Evolutionary conservation across 2,329 filamentous ascomycete species (phyloP).

Genomic region (Coniochaeta sp.): DNA sequence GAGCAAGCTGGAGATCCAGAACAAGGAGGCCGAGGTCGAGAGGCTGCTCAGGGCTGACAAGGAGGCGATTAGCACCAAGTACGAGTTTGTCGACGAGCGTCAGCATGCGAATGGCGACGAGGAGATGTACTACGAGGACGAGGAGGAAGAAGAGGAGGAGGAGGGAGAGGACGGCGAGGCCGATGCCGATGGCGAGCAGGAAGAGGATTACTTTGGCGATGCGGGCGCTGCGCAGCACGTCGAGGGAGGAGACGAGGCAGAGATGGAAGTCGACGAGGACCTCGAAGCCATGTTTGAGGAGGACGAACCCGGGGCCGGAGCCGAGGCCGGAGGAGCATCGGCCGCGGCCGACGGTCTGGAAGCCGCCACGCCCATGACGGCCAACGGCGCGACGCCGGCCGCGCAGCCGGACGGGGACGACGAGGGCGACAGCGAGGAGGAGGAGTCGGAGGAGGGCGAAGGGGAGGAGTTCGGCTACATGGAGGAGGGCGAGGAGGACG

Average conservation of each 20-base stretch:
- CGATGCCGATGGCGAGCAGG: conserved; percentile 25
- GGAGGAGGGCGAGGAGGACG: conserved; percentile 44
- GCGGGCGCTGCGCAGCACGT: conserved; percentile 21
- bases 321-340: conserved; percentile 7
- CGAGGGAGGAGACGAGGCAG: conserved; percentile 25
- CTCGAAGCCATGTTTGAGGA: conserved; percentile 1
- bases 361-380: conserved; percentile 36
- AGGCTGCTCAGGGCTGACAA: conserved; percentile 64
- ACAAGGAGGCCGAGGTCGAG: conserved; percentile 74
- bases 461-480: conserved; percentile 41
- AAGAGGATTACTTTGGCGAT: conserved; percentile 15
- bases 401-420: conserved; percentile 28
- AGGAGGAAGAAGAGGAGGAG: conserved; percentile 37
- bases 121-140: conserved; percentile 30
- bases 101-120: conserved; percentile 19
- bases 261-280: conserved; percentile 39
- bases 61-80: conserved; percentile 49
- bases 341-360: conserved; percentile 17
- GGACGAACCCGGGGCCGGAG: conserved; percentile 33
- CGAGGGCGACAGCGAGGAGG: conserved; percentile 37
- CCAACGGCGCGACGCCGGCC: conserved; percentile 27
- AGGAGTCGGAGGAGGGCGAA: conserved; percentile 31
- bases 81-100: conserved; percentile 56
- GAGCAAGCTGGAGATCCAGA: conserved; percentile 75
- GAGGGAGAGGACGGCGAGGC: conserved; percentile 30